These are phyloP conservation scores for Cronartium quercuum DNA, from an alignment of 1,284 basidiomycete genomes.

Conservation along the genomic window DNA sequence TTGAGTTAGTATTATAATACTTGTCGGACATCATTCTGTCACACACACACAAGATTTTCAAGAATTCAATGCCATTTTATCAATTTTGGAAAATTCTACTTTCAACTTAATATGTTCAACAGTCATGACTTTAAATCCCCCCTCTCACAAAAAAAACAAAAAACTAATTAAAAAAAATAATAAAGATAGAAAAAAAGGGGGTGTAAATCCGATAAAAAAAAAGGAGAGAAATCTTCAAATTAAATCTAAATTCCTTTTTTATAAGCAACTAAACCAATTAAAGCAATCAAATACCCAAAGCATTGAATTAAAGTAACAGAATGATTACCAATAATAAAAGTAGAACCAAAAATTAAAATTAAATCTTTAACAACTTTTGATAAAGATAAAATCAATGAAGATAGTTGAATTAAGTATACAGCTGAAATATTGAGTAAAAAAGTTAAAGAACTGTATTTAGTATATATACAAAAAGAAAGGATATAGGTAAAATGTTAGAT, in stretches of 20 bases:
- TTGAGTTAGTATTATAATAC: too few species aligned
- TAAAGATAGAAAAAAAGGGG: too few species aligned
- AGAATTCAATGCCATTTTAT: too few species aligned
- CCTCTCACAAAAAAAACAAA: too few species aligned
- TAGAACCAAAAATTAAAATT: neutral
- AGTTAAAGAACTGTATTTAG: neutral
- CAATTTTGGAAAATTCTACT: too few species aligned
- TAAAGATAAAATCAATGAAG: neutral
- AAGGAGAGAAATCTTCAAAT: neutral
- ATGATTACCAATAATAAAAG: neutral
- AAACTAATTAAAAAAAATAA: too few species aligned
- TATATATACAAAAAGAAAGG: neutral
- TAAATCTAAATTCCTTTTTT: slow-evolving; percentile 4
- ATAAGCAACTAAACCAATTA: neutral
- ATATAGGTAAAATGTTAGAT: neutral
- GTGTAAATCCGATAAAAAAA: neutral
- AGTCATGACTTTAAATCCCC: too few species aligned
- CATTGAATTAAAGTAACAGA: neutral
- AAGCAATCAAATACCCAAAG: neutral
- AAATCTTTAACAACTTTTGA: slow-evolving; percentile 1
- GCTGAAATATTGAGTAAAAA: slow-evolving; percentile 1
- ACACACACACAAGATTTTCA: too few species aligned
- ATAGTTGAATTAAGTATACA: neutral
- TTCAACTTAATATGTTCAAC: too few species aligned
- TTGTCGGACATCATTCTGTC: too few species aligned